phyloP scores from a whole-genome alignment of 305 asterid genomes.

The Caryopteris hybrid region DNA sequence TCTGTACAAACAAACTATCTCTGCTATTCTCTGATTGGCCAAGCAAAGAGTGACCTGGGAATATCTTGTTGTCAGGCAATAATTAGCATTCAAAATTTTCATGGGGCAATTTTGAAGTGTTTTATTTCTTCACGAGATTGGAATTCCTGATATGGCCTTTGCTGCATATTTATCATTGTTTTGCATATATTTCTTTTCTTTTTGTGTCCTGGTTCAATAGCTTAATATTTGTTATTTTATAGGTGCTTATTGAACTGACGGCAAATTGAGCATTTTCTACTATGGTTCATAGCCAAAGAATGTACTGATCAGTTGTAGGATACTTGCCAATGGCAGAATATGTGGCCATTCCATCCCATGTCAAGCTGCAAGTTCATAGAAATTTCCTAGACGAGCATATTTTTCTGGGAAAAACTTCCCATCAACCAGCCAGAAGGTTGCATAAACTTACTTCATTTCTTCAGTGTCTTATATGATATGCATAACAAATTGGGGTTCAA shows the following conservation, averaged over 20 bases:
- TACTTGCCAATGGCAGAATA: slow-evolving; percentile 48
- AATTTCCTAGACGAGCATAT: slow-evolving; percentile 29
- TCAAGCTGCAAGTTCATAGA: slow-evolving; percentile 46
- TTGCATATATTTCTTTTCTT: neutral
- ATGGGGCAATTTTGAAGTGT: neutral
- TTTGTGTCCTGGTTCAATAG: neutral
- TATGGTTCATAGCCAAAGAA: slow-evolving; percentile 16
- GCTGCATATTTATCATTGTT: neutral
- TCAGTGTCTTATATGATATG: slow-evolving; percentile 12
- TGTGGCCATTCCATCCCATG: slow-evolving; percentile 40
- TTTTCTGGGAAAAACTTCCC: slow-evolving; percentile 29
- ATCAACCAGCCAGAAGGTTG: slow-evolving; percentile 43
- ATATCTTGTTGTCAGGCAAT: neutral
- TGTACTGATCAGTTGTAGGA: slow-evolving; percentile 31
- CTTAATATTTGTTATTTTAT: slow-evolving; percentile 2
- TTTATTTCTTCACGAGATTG: neutral
- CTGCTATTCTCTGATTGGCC: neutral
- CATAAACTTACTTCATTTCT: slow-evolving; percentile 10
- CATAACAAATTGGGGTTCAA: neutral
- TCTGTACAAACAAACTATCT: neutral
- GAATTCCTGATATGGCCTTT: neutral
- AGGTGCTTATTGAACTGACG: slow-evolving; percentile 22
- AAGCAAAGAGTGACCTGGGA: neutral
- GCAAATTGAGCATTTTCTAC: slow-evolving; percentile 5
- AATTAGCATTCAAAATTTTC: neutral